phyloP scores from a whole-genome alignment of 2,329 filamentous ascomycete genomes.

The Claviceps africana region DNA sequence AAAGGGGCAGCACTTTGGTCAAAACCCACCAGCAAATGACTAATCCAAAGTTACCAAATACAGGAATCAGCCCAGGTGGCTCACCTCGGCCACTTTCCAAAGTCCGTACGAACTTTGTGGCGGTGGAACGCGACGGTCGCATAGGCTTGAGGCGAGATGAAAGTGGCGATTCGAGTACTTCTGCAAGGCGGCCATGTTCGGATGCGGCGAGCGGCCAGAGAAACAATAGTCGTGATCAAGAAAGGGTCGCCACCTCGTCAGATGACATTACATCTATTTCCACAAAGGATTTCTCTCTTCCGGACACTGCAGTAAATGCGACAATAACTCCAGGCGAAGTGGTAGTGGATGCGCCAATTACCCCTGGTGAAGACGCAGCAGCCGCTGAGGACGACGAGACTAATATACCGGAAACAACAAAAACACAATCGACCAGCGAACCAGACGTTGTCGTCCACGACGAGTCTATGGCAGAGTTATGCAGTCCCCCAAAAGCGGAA shows the following conservation, averaged over 20 bases:
- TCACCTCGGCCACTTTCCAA: slow-evolving; percentile 57
- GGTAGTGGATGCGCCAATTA: too few relatives aligned
- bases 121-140: slow-evolving; percentile 52
- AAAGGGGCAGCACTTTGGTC: background rate
- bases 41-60: slow-evolving; percentile 10
- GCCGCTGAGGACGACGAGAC: background rate
- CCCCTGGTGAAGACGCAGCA: background rate
- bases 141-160: slow-evolving; percentile 34
- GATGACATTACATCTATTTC: slow-evolving; percentile 12
- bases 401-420: background rate
- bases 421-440: background rate
- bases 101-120: slow-evolving; percentile 61
- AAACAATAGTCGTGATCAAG: slow-evolving; percentile 24
- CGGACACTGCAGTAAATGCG: background rate
- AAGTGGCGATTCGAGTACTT: slow-evolving; percentile 25
- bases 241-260: slow-evolving; percentile 15
- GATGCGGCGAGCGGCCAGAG: slow-evolving; percentile 18
- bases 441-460: background rate
- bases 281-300: background rate
- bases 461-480: background rate
- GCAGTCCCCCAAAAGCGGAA: background rate
- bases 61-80: slow-evolving; percentile 25
- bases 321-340: background rate
- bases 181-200: slow-evolving; percentile 22
- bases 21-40: slow-evolving; percentile 7